phyloP scores from a whole-genome alignment of 805 yeast genomes.

The Torulaspora quercuum region DNA sequence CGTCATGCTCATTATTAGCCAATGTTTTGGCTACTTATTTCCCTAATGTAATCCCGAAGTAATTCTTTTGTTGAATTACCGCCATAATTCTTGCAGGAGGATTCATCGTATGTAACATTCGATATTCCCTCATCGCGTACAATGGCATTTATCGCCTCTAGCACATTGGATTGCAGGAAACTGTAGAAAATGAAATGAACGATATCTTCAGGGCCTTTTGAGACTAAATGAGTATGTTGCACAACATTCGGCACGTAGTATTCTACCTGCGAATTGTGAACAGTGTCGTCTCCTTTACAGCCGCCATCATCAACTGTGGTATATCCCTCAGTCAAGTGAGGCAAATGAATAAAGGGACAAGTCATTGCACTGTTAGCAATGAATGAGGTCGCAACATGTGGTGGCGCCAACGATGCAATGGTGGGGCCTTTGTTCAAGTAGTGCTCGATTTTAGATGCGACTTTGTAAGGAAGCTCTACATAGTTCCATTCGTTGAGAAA shows the following conservation, averaged over 20 bases:
- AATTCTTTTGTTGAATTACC: slow-evolving; percentile 45
- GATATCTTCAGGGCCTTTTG: slow-evolving; percentile 27
- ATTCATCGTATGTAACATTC: slow-evolving; percentile 29
- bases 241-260: slow-evolving; percentile 79
- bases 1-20: neutral
- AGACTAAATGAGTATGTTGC: slow-evolving; percentile 38
- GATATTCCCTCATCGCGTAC: slow-evolving; percentile 19
- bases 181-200: slow-evolving; percentile 78
- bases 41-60: slow-evolving; percentile 41
- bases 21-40: slow-evolving; percentile 4
- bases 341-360: slow-evolving; percentile 29
- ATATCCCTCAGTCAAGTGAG: slow-evolving; percentile 58
- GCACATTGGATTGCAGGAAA: slow-evolving; percentile 57
- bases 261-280: slow-evolving; percentile 55
- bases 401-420: slow-evolving; percentile 22
- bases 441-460: slow-evolving; percentile 54
- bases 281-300: slow-evolving; percentile 78
- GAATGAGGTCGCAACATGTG: slow-evolving; percentile 7
- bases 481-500: slow-evolving; percentile 77
- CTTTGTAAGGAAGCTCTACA: slow-evolving; percentile 52
- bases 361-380: neutral
- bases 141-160: slow-evolving; percentile 42
- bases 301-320: slow-evolving; percentile 85
- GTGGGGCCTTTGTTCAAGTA: slow-evolving; percentile 51
- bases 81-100: slow-evolving; percentile 41